phyloP scores from a whole-genome alignment of 192 early-diverging fungal species.

The Mortierella antarctica region DNA sequence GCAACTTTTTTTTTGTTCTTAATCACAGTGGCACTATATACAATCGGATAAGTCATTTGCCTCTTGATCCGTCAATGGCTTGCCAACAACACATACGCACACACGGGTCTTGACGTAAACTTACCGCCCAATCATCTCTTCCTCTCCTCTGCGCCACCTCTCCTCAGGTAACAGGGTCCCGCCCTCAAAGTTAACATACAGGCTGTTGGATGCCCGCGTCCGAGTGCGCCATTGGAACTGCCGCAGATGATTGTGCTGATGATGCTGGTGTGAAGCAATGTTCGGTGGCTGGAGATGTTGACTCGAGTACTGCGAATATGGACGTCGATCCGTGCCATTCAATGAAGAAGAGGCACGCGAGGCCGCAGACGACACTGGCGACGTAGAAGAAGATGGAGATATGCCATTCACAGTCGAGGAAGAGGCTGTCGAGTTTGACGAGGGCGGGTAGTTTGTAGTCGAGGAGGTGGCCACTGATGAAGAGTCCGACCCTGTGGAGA shows the following conservation, averaged over 20 bases:
- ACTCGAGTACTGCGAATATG: too few species aligned
- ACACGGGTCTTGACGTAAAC: not conserved
- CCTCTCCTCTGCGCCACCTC: conserved; percentile 30
- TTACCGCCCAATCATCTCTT: conserved; percentile 42
- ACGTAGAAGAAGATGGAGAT: too few species aligned
- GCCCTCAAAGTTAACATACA: conserved; percentile 35
- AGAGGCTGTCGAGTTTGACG: not conserved
- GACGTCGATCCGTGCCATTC: not conserved
- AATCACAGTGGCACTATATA: too few species aligned
- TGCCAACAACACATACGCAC: not conserved
- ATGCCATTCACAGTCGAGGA: not conserved
- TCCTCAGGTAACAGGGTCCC: conserved; percentile 27
- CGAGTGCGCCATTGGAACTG: conserved; percentile 4
- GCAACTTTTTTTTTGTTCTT: too few species aligned
- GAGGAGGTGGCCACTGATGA: not conserved
- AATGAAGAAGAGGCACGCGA: not conserved
- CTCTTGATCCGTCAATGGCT: too few species aligned
- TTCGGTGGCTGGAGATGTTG: not conserved
- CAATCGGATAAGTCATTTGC: too few species aligned
- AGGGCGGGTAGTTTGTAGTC: not conserved
- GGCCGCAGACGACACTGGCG: too few species aligned
- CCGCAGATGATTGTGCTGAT: not conserved
- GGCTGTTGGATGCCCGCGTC: conserved; percentile 20
- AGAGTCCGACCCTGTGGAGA: too few species aligned
- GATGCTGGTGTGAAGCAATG: not conserved